Base-by-base conservation (phyloP, 2,329 filamentous ascomycete species). In the Neoascochyta sp. region DNA sequence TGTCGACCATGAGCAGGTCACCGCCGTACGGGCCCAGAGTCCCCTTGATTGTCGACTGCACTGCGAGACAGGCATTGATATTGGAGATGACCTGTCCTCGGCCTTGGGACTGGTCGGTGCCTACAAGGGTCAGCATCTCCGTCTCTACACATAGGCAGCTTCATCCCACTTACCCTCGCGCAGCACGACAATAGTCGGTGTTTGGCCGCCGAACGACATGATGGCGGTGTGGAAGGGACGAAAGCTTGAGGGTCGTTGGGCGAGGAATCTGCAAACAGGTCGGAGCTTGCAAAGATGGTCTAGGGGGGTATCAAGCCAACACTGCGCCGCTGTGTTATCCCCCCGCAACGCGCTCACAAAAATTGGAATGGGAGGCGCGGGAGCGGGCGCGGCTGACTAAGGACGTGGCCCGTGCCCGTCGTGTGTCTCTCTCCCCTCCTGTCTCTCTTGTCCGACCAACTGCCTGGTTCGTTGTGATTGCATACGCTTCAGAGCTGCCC, bases 181-280 rank as follows among this genome's bases (percentile, higher is more conserved):
- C 62, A 96, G 80, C 73, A 96, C 89, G 68, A 96, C 87, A 66
- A 95, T 95, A 55, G 90, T 95, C 66, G 90, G 90, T 63, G 90
- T 92, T 70, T 95, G 90, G 64, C 89, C 89, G 71, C 87, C 87
- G 73, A 95, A 95, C 65, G 89, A 93, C 89, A 95, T 95, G 51
- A 41, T 73, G 57, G 56, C 43, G 27, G 24, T 12, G n/a, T 13
- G 16, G 22, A 25, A 31, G 36, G 12, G 27, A 24, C 27, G n/a
- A 29, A 35, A 35, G 29, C 22, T 17, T 28, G 19, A n/a, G 34
- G 24, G 27, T 24, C 15, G 16, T 52, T 30, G 10, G 43, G 23
- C n/a, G 27, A 41, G 42, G 7, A 41, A 39, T 29, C 52, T 47
- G 54, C 53, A 57, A 33, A 59, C 53, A 22, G 60, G 47, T 33